Conservation (phyloP, 2,329 filamentous ascomycete species). For the Ophiobolus disseminans region DNA sequence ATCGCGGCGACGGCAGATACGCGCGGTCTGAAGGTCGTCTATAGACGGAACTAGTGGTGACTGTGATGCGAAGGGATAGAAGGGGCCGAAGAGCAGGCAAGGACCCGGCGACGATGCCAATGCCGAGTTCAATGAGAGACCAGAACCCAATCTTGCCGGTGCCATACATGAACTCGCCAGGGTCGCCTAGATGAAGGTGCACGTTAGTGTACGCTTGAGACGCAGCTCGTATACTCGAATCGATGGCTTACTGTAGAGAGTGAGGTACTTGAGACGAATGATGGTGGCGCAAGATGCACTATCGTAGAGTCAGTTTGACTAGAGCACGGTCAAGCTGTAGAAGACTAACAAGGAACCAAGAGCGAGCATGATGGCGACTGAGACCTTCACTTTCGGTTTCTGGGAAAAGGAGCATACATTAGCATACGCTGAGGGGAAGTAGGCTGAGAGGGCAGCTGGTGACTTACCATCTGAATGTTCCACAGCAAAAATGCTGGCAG, state of each 20-base stretch:
- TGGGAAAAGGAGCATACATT: background rate
- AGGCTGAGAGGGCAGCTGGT: no score
- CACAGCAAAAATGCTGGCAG: constrained; percentile 27
- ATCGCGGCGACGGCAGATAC: constrained; percentile 13
- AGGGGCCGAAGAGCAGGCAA: constrained; percentile 55
- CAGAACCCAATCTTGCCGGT: constrained; percentile 54
- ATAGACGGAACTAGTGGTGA: constrained; percentile 22
- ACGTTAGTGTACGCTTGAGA: no score
- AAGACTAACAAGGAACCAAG: constrained; percentile 51
- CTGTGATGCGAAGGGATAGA: constrained; percentile 32
- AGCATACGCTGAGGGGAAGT: background rate
- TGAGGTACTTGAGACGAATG: constrained; percentile 54
- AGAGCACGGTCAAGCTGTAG: constrained; percentile 1
- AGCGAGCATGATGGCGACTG: constrained; percentile 50
- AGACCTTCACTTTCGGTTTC: constrained; percentile 50
- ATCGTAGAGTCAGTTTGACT: background rate
- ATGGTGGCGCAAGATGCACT: constrained; percentile 49
- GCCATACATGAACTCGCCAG: constrained; percentile 51
- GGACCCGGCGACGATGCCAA: constrained; percentile 56
- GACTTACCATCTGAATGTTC: constrained; percentile 27
- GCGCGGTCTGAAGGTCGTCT: constrained; percentile 27
- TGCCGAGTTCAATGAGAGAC: constrained; percentile 56
- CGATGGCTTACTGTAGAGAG: constrained; percentile 50
- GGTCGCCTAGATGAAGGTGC: no score
- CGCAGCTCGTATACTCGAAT: no score